phyloP scores from a whole-genome alignment of 202 grass and related monocot species.

The Eragrostis tef region DNA sequence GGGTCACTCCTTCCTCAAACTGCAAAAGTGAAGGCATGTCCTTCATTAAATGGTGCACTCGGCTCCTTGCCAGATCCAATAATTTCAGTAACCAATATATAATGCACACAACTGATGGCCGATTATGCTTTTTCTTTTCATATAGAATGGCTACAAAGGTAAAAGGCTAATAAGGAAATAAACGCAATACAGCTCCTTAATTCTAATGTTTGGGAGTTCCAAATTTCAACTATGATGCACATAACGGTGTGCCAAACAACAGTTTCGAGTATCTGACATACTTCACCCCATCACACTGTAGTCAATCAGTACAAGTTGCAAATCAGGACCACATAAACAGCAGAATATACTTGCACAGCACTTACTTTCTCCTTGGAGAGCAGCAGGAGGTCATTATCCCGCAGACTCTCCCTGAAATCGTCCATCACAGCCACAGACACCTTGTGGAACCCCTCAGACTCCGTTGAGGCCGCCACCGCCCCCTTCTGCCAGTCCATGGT shows the following conservation, averaged over 20 bases:
- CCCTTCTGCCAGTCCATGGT: constrained; percentile 71
- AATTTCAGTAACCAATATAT: neutral
- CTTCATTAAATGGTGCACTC: neutral
- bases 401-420: constrained; percentile 56
- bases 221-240: constrained; percentile 12
- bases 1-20: constrained; percentile 69
- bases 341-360: neutral
- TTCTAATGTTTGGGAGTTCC: neutral
- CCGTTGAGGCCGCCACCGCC: constrained; percentile 37
- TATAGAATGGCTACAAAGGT: neutral
- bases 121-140: neutral
- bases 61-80: neutral
- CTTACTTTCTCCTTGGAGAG: constrained; percentile 82
- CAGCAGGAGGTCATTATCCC: constrained; percentile 89
- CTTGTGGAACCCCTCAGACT: constrained; percentile 85
- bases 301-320: neutral
- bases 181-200: neutral
- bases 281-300: neutral
- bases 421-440: constrained; percentile 63
- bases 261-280: neutral
- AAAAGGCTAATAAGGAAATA: constrained; percentile 4
- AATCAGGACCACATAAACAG: neutral
- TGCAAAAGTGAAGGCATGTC: constrained; percentile 51
- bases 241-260: neutral
- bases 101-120: neutral